Percentiles rank a stretch among this genome's conserved stretches.
Evolutionary conservation across 208 protist species (phyloP).

Genomic region (Trypanosoma brucei): DNA sequence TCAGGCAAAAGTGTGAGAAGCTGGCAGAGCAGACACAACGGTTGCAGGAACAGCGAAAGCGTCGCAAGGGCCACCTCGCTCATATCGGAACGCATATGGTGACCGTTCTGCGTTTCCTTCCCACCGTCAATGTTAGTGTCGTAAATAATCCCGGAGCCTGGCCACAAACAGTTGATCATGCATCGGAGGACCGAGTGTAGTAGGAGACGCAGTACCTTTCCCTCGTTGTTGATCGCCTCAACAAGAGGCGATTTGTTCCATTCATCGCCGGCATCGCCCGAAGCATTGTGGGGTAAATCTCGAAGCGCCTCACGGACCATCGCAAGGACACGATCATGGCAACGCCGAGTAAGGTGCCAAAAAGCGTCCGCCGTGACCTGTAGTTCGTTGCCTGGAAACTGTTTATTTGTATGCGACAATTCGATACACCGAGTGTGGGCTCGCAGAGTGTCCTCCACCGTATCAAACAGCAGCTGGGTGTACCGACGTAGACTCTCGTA

Average conservation of each 20-base stretch:
- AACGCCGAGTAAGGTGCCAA: conserved; percentile 44
- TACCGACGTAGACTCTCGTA: conserved; percentile 46
- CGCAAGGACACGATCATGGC: conserved; percentile 53
- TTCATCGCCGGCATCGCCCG: conserved; percentile 8
- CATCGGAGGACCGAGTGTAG: conserved; percentile 40
- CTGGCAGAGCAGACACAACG: conserved; percentile 55
- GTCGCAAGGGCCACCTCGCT: conserved; percentile 31
- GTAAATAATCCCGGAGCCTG: conserved; percentile 73
- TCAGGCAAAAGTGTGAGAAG: conserved; percentile 62
- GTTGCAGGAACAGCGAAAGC: conserved; percentile 54
- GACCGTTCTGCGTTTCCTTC: conserved; percentile 15
- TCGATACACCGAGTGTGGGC: conserved; percentile 8
- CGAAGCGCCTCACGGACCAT: conserved; percentile 42
- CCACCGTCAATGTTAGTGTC: conserved; percentile 11
- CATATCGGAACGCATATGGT: conserved; percentile 18
- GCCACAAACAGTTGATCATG: conserved; percentile 74
- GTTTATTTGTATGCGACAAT: conserved; percentile 2
- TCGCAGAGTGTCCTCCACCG: conserved; percentile 66
- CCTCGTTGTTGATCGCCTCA: conserved; percentile 48
- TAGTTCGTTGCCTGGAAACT: conserved; percentile 39
- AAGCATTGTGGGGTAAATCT: not conserved
- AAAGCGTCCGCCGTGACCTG: conserved; percentile 38
- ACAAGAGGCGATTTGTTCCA: conserved; percentile 26
- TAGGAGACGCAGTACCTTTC: conserved; percentile 47
- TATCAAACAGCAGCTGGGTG: conserved; percentile 68